Conservation (phyloP, 495 filamentous ascomycete species). For the Daldinia loculata region DNA sequence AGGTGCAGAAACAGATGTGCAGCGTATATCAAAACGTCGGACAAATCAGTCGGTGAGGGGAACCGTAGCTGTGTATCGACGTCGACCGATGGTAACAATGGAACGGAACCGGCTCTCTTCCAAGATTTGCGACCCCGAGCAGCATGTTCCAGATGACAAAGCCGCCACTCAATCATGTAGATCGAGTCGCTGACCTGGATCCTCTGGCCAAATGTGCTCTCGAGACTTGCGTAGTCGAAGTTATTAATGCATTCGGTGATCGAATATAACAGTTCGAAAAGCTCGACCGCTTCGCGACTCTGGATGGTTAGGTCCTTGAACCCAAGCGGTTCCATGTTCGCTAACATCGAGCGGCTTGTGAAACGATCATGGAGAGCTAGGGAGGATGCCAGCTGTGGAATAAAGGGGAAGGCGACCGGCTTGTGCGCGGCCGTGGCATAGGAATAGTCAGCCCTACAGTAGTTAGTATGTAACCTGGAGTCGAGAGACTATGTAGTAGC, state of each 20-base stretch:
- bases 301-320: conserved; percentile 35
- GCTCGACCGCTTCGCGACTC: conserved; percentile 38
- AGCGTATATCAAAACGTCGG: conserved; percentile 41
- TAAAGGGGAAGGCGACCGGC: conserved; percentile 43
- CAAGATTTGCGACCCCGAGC: conserved; percentile 29
- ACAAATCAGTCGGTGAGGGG: conserved; percentile 38
- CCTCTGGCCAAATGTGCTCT: conserved; percentile 36
- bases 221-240: conserved; percentile 43
- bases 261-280: conserved; percentile 42
- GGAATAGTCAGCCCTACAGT: conserved; percentile 44
- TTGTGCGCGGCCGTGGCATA: conserved; percentile 44
- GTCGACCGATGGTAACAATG: conserved; percentile 20
- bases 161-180: conserved; percentile 45
- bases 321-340: conserved; percentile 27
- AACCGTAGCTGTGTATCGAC: conserved; percentile 8
- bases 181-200: conserved; percentile 45
- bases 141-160: conserved; percentile 39
- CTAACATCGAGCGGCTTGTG: conserved; percentile 33
- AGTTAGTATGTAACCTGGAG: not conserved
- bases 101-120: conserved; percentile 21
- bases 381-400: conserved; percentile 43
- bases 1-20: conserved; percentile 44
- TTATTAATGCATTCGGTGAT: conserved; percentile 43
- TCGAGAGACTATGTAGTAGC: not conserved
- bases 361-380: conserved; percentile 39